These are phyloP conservation scores for Phytophthora capsici DNA, from an alignment of 352 stramenopile species.

Conservation along the genomic window DNA sequence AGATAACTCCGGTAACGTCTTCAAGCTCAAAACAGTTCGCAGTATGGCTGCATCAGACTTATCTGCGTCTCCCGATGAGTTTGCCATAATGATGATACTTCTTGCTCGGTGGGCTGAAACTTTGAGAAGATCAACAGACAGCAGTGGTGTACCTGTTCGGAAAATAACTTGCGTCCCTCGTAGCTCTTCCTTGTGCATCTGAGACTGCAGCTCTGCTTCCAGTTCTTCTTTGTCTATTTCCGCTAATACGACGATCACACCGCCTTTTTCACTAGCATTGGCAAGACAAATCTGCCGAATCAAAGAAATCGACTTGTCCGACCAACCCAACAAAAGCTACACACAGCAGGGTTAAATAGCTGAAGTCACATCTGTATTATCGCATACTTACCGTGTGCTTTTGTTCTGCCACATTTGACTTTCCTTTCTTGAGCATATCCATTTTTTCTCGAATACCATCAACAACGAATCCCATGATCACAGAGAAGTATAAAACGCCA, in stretches of 20 bases:
- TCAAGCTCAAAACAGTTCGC: conserved; percentile 82
- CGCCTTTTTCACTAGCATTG: conserved; percentile 87
- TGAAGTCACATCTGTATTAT: too few species aligned
- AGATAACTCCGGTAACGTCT: conserved; percentile 67
- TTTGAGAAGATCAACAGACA: conserved; percentile 84
- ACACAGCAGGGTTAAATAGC: too few species aligned
- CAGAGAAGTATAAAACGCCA: conserved; percentile 87
- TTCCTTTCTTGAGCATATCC: conserved; percentile 89
- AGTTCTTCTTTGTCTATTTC: conserved; percentile 83
- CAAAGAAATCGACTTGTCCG: conserved; percentile 85
- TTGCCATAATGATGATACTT: conserved; percentile 86
- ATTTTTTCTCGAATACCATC: conserved; percentile 89
- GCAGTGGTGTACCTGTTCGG: conserved; percentile 75
- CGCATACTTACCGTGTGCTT: conserved; percentile 69
- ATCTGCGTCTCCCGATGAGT: conserved; percentile 75
- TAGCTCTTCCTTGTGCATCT: conserved; percentile 65
- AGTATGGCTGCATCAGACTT: conserved; percentile 81
- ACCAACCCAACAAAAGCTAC: conserved; percentile 88
- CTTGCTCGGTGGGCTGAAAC: conserved; percentile 77
- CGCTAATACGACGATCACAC: conserved; percentile 78
- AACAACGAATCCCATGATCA: conserved; percentile 92
- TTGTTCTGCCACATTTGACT: conserved; percentile 79
- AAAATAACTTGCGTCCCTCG: conserved; percentile 83
- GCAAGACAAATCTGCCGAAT: conserved; percentile 88
- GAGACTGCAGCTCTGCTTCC: conserved; percentile 68